Percentiles rank a stretch among this genome's conserved stretches.
These are phyloP conservation scores for Phoma sp. DNA, from an alignment of 2,329 filamentous ascomycete species.

Conservation along the genomic window DNA sequence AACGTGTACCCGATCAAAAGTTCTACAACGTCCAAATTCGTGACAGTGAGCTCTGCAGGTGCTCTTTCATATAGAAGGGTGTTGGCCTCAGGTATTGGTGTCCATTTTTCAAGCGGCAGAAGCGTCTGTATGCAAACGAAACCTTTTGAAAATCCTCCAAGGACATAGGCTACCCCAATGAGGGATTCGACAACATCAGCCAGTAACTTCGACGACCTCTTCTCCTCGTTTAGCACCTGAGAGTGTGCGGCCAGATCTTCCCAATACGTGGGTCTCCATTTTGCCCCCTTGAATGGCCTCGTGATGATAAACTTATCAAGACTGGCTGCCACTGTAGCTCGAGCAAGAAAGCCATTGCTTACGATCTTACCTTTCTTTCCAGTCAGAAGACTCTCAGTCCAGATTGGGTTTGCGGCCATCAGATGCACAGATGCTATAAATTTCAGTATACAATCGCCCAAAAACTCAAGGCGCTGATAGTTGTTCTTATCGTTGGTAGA, in stretches of 20 bases:
- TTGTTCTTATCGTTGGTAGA: slow-evolving; percentile 65
- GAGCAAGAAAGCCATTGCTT: slow-evolving; percentile 74
- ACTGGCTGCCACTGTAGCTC: slow-evolving; percentile 66
- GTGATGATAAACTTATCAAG: slow-evolving; percentile 77
- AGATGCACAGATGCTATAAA: slow-evolving; percentile 72
- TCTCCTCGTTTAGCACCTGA: slow-evolving; percentile 34
- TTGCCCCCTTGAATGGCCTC: slow-evolving; percentile 68
- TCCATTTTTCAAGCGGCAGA: slow-evolving; percentile 66
- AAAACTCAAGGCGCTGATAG: slow-evolving; percentile 85
- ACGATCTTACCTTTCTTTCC: slow-evolving; percentile 72
- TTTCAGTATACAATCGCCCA: slow-evolving; percentile 86
- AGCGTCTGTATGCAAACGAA: slow-evolving; percentile 65
- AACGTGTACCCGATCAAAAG: slow-evolving; percentile 75
- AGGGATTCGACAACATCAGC: slow-evolving; percentile 89
- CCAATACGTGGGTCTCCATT: slow-evolving; percentile 74
- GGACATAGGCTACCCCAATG: slow-evolving; percentile 74
- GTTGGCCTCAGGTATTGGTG: slow-evolving; percentile 28
- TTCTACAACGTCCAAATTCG: slow-evolving; percentile 58
- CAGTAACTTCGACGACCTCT: slow-evolving; percentile 75
- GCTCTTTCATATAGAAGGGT: slow-evolving; percentile 34
- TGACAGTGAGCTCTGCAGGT: slow-evolving; percentile 15
- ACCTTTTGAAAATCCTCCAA: slow-evolving; percentile 70
- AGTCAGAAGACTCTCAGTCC: slow-evolving; percentile 79
- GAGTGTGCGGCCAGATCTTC: slow-evolving; percentile 46
- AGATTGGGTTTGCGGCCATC: slow-evolving; percentile 63